phyloP scores from a whole-genome alignment of 2,329 filamentous ascomycete genomes.

The Neospermospora avenae region DNA sequence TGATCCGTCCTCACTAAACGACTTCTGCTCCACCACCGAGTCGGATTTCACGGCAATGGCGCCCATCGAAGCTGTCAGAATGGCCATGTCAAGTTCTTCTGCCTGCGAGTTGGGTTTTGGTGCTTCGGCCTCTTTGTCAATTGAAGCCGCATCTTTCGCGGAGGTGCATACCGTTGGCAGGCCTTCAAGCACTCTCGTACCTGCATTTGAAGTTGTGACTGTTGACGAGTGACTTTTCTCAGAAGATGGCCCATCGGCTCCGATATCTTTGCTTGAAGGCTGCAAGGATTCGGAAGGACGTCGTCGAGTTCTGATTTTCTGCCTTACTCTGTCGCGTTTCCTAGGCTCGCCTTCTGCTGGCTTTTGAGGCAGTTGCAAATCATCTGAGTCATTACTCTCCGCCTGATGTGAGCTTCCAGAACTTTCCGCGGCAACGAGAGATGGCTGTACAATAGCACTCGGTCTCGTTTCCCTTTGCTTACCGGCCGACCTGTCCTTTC shows the following conservation, averaged over 20 bases:
- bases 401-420: conserved; percentile 17
- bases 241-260: neutral
- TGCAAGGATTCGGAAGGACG: conserved; percentile 23
- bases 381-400: conserved; percentile 12
- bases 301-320: conserved; percentile 32
- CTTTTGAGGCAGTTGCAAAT: conserved; percentile 15
- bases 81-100: neutral
- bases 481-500: conserved; percentile 11
- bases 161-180: conserved; percentile 8
- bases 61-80: neutral
- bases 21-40: neutral
- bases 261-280: conserved; percentile 9
- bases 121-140: neutral
- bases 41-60: conserved; percentile 1
- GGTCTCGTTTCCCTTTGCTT: conserved; percentile 3
- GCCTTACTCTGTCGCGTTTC: conserved; percentile 31
- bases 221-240: conserved; percentile 15
- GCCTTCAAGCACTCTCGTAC: conserved; percentile 19
- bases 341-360: conserved; percentile 16
- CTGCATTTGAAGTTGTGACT: conserved; percentile 16
- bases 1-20: conserved; percentile 6
- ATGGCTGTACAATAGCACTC: conserved; percentile 11
- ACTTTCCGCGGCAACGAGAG: conserved; percentile 17
- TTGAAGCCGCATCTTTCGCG: neutral
- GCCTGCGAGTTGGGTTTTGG: neutral